A percentile compares a stretch with the other conserved stretches of the same genome.
Conservation (phyloP, 2,329 filamentous ascomycete species). For the Monilinia polystroma region DNA sequence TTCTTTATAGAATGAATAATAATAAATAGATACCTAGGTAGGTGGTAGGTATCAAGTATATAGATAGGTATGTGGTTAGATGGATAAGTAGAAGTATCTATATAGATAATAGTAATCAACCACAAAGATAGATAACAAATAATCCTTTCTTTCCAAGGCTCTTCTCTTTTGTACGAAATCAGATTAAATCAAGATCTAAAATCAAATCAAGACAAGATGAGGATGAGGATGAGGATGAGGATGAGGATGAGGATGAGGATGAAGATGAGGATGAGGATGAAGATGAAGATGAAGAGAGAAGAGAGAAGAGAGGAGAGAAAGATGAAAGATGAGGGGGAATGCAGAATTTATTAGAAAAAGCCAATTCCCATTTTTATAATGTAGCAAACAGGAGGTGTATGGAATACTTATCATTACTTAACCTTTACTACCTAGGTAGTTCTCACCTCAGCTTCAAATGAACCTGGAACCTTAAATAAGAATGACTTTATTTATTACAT, state of each 20-base stretch:
- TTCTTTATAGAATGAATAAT: no score
- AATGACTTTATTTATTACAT: not conserved
- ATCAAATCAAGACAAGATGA: no score
- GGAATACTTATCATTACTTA: no score
- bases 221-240: not conserved
- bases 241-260: no score
- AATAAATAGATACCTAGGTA: no score
- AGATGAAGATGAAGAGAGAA: not conserved
- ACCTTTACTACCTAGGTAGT: not conserved
- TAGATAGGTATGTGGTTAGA: no score
- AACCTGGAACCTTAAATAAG: not conserved
- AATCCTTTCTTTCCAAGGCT: no score
- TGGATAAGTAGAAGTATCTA: no score
- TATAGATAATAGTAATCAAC: no score
- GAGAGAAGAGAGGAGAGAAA: not conserved
- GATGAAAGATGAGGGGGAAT: not conserved
- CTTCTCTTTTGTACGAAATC: not conserved
- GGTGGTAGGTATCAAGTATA: no score
- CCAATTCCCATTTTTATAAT: not conserved
- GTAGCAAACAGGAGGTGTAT: no score
- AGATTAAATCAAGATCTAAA: not conserved
- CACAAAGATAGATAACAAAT: not conserved
- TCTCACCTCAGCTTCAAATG: not conserved
- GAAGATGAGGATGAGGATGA: not conserved
- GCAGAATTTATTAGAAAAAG: conserved; percentile 16